A percentile compares a stretch with the other conserved stretches of the same genome.
Conservation (phyloP, 1,284 basidiomycete species). For the Xerocomus subilludens region DNA sequence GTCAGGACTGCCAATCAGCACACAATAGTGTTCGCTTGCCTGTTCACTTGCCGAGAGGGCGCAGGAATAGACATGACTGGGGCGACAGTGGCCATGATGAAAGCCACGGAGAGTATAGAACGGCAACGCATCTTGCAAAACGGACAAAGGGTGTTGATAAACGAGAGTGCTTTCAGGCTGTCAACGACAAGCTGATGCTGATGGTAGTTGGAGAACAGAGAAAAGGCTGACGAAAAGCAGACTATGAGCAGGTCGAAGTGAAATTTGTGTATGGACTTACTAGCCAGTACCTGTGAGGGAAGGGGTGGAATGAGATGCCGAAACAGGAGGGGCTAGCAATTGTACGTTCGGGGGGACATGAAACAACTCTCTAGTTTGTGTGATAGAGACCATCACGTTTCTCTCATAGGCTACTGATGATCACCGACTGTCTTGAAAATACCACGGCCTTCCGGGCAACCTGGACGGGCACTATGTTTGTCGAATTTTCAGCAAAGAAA, state of each 20-base stretch:
- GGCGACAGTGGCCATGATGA: slow-evolving; percentile 8
- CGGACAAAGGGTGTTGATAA: slow-evolving; percentile 13
- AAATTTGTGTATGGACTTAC: slow-evolving; percentile 27
- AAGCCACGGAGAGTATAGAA: slow-evolving; percentile 16
- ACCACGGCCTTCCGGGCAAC: no score
- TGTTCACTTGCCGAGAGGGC: slow-evolving; percentile 11
- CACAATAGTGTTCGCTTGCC: background rate
- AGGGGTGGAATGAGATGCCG: slow-evolving; percentile 9
- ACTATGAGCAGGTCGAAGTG: background rate
- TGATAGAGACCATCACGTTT: no score
- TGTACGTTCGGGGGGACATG: background rate
- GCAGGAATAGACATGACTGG: slow-evolving; percentile 27
- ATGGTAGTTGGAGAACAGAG: slow-evolving; percentile 22
- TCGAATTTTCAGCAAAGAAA: no score
- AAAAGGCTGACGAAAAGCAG: slow-evolving; percentile 27
- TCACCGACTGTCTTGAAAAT: no score
- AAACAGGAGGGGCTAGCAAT: background rate
- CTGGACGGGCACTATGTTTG: no score
- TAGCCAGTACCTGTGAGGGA: slow-evolving; percentile 41
- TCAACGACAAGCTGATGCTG: slow-evolving; percentile 29
- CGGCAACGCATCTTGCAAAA: slow-evolving; percentile 28
- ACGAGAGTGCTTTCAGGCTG: slow-evolving; percentile 26
- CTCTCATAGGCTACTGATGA: no score
- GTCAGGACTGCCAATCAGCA: slow-evolving; percentile 7
- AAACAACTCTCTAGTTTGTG: background rate